Evolutionary conservation across 768 basidiomycete species (phyloP).

Genomic region (Lactarius hatsudake): DNA sequence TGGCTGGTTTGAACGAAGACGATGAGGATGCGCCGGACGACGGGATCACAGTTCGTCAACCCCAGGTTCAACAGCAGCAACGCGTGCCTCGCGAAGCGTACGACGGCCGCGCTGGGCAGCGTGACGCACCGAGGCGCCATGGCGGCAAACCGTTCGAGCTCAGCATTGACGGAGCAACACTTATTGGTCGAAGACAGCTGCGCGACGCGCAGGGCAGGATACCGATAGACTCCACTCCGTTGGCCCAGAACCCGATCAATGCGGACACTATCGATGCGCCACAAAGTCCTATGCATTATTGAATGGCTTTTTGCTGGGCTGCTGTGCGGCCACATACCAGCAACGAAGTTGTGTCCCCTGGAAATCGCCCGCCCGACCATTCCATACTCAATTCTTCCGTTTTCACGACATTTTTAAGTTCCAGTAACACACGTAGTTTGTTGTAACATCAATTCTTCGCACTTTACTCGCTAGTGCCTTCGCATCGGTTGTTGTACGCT

Average conservation of each 20-base stretch:
- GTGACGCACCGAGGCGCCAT: constrained; percentile 51
- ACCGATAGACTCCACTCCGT: constrained; percentile 36
- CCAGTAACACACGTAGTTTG: constrained; percentile 5
- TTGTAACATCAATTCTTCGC: constrained; percentile 14
- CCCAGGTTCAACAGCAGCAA: constrained; percentile 19
- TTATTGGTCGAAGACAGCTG: constrained; percentile 70
- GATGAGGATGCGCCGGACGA: constrained; percentile 68
- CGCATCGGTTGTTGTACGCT: not conserved
- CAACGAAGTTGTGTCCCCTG: not conserved
- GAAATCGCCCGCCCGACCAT: not conserved
- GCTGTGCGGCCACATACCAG: constrained; percentile 15
- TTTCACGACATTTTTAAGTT: not conserved
- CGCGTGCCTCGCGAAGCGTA: constrained; percentile 33
- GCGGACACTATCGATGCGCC: constrained; percentile 21
- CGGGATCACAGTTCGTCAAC: constrained; percentile 43
- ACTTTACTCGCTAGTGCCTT: not conserved
- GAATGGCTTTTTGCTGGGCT: constrained; percentile 7
- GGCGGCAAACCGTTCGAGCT: constrained; percentile 63
- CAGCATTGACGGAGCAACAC: constrained; percentile 80
- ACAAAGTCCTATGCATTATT: constrained; percentile 30
- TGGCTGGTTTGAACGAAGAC: constrained; percentile 89
- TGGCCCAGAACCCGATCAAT: constrained; percentile 34
- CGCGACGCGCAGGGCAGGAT: constrained; percentile 31
- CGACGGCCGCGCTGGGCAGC: constrained; percentile 67
- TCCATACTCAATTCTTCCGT: not conserved